Evolutionary conservation across 2,329 filamentous ascomycete species (phyloP).

Genomic region (Cercospora janseana): DNA sequence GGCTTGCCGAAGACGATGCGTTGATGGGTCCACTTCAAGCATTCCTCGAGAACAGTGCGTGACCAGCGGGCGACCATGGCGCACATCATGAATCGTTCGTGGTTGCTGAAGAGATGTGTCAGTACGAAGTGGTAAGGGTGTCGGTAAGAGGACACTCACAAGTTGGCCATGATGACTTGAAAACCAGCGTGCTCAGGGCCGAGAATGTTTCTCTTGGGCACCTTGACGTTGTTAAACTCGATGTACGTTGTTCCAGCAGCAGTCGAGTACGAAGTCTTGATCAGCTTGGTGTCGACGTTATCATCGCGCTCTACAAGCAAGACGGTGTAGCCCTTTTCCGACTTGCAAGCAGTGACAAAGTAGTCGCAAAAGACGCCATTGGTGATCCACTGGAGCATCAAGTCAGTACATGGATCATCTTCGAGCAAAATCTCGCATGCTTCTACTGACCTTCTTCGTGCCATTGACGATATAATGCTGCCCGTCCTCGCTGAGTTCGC

Average conservation of each 20-base stretch:
- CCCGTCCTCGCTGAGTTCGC: constrained; percentile 71
- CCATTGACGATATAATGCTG: constrained; percentile 70
- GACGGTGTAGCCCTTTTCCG: constrained; percentile 74
- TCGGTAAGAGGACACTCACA: constrained; percentile 45
- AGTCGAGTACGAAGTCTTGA: constrained; percentile 79
- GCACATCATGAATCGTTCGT: constrained; percentile 42
- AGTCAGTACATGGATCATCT: background rate
- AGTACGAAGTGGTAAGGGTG: background rate
- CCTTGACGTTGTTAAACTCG: constrained; percentile 83
- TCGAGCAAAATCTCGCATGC: constrained; percentile 70
- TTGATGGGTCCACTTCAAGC: constrained; percentile 85
- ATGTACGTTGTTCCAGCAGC: constrained; percentile 76
- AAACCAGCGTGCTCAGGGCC: constrained; percentile 85
- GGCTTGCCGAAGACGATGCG: constrained; percentile 80
- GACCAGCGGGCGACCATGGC: constrained; percentile 62
- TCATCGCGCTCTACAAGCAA: constrained; percentile 71
- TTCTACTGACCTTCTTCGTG: constrained; percentile 76
- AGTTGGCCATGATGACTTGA: constrained; percentile 79
- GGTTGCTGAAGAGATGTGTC: constrained; percentile 8
- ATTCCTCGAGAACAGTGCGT: constrained; percentile 74
- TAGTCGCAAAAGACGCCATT: constrained; percentile 79
- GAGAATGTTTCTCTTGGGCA: constrained; percentile 73
- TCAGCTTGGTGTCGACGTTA: constrained; percentile 71
- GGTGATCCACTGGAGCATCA: constrained; percentile 63
- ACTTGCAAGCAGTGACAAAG: constrained; percentile 78